Base-by-base conservation (phyloP, 768 basidiomycete genomes). In the Hirschioporus abietinus region DNA sequence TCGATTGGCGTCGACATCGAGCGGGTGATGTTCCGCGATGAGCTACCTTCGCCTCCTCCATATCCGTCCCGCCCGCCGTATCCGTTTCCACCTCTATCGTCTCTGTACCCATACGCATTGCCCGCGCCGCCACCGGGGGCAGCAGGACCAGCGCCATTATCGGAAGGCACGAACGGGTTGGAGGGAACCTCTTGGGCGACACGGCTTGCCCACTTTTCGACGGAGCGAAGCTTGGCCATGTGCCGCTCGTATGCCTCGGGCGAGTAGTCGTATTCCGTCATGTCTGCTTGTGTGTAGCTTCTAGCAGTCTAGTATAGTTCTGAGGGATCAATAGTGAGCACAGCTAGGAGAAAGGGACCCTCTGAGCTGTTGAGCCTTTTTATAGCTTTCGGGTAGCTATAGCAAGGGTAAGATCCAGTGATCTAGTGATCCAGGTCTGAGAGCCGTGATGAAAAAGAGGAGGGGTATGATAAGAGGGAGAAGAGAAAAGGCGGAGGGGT, bases 211-310 rank as follows among this genome's bases (percentile, higher is more conserved):
- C 86, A 87, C 68, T 79, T 76, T 0, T 80, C 77, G 18, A 86
- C 82, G 67, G 82, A 78, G 66, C 76, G 30, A 72, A 83, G 84
- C n/a, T 81, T 84, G 27, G 76, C 78, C 64, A 82, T 34, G 71
- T 82, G 77, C 10, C 77, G 80, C 64, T 85, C 78, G 70, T 80
- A 76, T 30, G 84, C 85, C 71, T 82, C 84, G 23, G 84, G 84
- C 64, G 84, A 86, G 74, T 78, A 86, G 76, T 86, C 85, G 81
- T 86, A 86, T 73, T 86, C 85, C 30, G 85, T 86, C 85, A 86
- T 86, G 58, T 59, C 68, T 61, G 42, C 1, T 52, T 12, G 42
- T 52, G 8, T 52, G 42, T 15, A 20, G 42, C 42, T 52, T 52
- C 42, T 52, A 52, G 42, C 42, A 52, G 42, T 52, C 12, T 52